Conservation (phyloP, 768 basidiomycete species). For the Rickenella mellea region DNA sequence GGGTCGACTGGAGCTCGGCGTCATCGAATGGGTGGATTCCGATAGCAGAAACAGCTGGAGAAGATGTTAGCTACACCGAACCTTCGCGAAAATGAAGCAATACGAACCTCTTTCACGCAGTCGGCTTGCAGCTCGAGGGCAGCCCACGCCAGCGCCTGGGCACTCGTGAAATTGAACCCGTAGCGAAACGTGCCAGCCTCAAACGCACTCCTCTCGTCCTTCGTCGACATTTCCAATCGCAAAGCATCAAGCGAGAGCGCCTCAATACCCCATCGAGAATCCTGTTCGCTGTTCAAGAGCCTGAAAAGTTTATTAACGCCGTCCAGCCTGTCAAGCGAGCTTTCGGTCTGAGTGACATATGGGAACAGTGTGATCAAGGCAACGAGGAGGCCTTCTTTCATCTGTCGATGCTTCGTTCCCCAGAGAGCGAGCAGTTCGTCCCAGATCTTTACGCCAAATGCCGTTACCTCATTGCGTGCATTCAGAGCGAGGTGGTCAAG, state of each 20-base stretch:
- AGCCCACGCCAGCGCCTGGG: constrained; percentile 72
- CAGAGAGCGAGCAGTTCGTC: constrained; percentile 58
- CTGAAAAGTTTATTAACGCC: constrained; percentile 45
- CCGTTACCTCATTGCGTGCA: constrained; percentile 42
- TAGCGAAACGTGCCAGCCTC: constrained; percentile 57
- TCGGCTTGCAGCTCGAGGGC: constrained; percentile 75
- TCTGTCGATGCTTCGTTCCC: constrained; percentile 63
- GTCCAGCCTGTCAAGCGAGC: constrained; percentile 29
- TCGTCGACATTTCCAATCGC: constrained; percentile 28
- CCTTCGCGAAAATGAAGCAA: constrained; percentile 2
- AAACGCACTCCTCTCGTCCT: constrained; percentile 34
- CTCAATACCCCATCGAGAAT: constrained; percentile 55
- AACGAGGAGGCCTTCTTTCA: constrained; percentile 76
- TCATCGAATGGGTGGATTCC: constrained; percentile 40
- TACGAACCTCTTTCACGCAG: constrained; percentile 54
- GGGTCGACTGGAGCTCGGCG: constrained; percentile 17
- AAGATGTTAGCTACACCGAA: background rate
- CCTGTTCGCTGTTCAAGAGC: constrained; percentile 51
- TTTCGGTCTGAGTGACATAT: constrained; percentile 38
- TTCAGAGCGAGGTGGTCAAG: constrained; percentile 78
- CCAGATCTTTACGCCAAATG: constrained; percentile 58
- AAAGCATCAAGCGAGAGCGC: constrained; percentile 56
- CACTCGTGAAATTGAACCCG: constrained; percentile 61
- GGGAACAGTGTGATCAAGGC: constrained; percentile 66
- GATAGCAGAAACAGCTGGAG: constrained; percentile 54